phyloP scores from a whole-genome alignment of 2,329 filamentous ascomycete genomes.

The Fusarium begoniae region DNA sequence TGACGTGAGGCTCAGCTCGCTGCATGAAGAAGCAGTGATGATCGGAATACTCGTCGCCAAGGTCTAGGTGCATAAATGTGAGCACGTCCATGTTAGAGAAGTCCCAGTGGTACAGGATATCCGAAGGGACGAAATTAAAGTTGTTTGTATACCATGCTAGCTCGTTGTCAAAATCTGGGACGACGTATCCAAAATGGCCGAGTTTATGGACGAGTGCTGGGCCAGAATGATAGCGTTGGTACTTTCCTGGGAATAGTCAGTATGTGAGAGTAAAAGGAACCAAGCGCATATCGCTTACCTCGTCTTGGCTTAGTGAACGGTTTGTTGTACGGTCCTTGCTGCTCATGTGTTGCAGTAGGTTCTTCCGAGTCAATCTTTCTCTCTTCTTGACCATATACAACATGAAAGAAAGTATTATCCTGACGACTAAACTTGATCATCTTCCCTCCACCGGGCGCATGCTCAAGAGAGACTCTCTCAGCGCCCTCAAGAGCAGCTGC shows the following conservation, averaged over 20 bases:
- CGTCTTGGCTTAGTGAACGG: background rate
- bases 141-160: background rate
- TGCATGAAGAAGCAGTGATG: background rate
- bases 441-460: background rate
- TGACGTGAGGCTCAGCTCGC: background rate
- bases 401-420: background rate
- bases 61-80: background rate
- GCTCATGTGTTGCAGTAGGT: background rate
- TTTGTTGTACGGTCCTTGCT: background rate
- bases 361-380: background rate
- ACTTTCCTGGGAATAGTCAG: background rate
- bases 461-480: background rate
- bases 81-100: background rate
- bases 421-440: background rate
- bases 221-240: background rate
- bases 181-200: background rate
- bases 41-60: background rate
- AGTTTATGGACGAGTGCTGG: background rate
- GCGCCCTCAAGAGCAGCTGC: background rate
- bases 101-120: background rate
- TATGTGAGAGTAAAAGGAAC: no score
- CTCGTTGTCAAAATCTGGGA: background rate
- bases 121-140: background rate
- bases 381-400: background rate
- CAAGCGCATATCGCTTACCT: background rate